Base-by-base conservation (phyloP, 345 rosid species). In the Barbarea vulgaris region DNA sequence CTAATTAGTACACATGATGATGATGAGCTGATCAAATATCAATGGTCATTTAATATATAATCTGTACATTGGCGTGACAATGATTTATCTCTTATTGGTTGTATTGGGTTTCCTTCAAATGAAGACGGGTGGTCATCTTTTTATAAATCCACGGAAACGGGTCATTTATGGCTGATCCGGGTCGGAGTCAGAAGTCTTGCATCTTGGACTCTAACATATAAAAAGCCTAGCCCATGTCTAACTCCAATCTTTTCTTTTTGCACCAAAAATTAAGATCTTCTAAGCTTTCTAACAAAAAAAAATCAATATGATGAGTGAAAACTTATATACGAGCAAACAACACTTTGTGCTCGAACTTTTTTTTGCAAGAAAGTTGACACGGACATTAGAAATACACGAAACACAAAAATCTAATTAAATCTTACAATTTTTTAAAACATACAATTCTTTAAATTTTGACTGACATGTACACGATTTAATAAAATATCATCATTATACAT, bases 11-110 rank as follows among this genome's bases (percentile, higher is more conserved):
- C 27, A 50, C 34, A 17, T 19, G 21, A 4, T 28, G 21, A 4
- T 28, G 15, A 28, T 28, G 30, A 28, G 30, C 30, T 28, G 30
- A 18, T 46, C 22, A n/a, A n/a, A n/a, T n/a, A n/a, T n/a, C n/a
- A n/a, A 21, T 46, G 46, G 21, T 18, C 65, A 30, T 47, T 42
- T 14, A 56, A 34, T 39, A 15, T 19, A 67, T 24, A 14, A 1
- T 19, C 47, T 67, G n/a, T 39, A 64, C 52, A 62, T 52, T 24
- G 33, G 12, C n/a, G 31, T 70, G 47, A 22, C 52, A 51, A 37
- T 12, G 10, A 50, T 48, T 37, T 27, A 48, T 62, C 11, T 51
- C 9, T 71, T 22, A 25, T 58, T 47, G 48, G 67, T 33, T 62
- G 60, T 51, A 28, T 52, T 51, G 52, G 68, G 53, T 22, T 37